phyloP scores from a whole-genome alignment of 768 basidiomycete genomes.

The Ramaria rubella region DNA sequence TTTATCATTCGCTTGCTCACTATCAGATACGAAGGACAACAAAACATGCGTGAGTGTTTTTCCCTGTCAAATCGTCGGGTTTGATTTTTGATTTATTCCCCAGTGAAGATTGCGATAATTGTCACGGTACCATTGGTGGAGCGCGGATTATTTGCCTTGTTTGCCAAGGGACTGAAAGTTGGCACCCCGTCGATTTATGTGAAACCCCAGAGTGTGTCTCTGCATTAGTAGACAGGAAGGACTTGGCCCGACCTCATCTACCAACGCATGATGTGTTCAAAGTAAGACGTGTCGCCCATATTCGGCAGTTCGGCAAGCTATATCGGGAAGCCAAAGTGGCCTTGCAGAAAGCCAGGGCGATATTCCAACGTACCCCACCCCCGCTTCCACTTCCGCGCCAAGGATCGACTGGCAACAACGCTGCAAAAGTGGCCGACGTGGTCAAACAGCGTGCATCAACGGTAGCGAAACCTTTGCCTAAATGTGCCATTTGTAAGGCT shows the following conservation, averaged over 20 bases:
- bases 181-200: constrained; percentile 27
- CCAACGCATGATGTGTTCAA: constrained; percentile 20
- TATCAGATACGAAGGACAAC: not conserved
- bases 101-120: constrained; percentile 21
- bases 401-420: too few species aligned
- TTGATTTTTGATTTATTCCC: not conserved
- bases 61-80: too few species aligned
- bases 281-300: not conserved
- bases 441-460: too few species aligned
- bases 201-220: constrained; percentile 21
- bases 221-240: constrained; percentile 12
- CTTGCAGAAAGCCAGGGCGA: too few species aligned
- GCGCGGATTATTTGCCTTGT: constrained; percentile 27
- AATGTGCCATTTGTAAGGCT: not conserved
- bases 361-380: too few species aligned
- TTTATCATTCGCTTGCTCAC: not conserved
- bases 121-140: constrained; percentile 22
- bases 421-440: too few species aligned
- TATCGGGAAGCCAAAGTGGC: not conserved
- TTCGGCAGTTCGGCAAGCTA: not conserved
- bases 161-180: constrained; percentile 16
- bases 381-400: too few species aligned
- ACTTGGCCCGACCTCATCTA: constrained; percentile 20
- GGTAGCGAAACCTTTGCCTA: too few species aligned
- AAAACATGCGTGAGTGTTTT: not conserved